Base-by-base conservation (phyloP, 768 basidiomycete species). In the Plicaturopsis crispa region DNA sequence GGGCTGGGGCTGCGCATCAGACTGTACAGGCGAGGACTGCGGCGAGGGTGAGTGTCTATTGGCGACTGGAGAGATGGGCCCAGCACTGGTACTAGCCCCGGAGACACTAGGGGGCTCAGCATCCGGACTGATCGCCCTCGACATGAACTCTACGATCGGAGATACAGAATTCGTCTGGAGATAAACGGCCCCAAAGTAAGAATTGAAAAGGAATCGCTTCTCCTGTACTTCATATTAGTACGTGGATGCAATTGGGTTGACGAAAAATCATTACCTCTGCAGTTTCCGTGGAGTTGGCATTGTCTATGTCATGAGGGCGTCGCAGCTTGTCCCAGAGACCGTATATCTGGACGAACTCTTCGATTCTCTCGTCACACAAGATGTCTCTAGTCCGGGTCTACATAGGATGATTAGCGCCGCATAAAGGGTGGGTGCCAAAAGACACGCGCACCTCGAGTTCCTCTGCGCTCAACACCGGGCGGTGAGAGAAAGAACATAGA, bases 101-200 rank as follows among this genome's bases (percentile, higher is more conserved):
- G n/a, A n/a, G n/a, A n/a, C n/a, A n/a, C n/a, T n/a, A n/a, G n/a
- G n/a, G n/a, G n/a, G n/a, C n/a, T n/a, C n/a, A n/a, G n/a, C n/a
- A n/a, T n/a, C n/a, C n/a, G n/a, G n/a, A n/a, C n/a, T n/a, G n/a
- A 83, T 68, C 82, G 82, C 84, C 42, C 64, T 56, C 49, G 70
- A 67, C 42, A 80, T 69, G 24, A 54, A 57, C 13, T 60, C 53
- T 44, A 72, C 57, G 28, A 80, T 82, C 47, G 61, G 66, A n/a
- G n/a, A n/a, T n/a, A n/a, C n/a, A n/a, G n/a, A 51, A 4, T 68
- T 69, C 18, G 48, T 57, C 35, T 66, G 64, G 11, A 52, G 49
- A 41, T 57, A 68, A 5, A 69, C 58, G 3, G 66, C 68, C 4
- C 68, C 68, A 1, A 70, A 62, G 39, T 70, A 70, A n/a, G 64